Evolutionary conservation across 345 rosid species (phyloP).

Genomic region (Passiflora organensis): DNA sequence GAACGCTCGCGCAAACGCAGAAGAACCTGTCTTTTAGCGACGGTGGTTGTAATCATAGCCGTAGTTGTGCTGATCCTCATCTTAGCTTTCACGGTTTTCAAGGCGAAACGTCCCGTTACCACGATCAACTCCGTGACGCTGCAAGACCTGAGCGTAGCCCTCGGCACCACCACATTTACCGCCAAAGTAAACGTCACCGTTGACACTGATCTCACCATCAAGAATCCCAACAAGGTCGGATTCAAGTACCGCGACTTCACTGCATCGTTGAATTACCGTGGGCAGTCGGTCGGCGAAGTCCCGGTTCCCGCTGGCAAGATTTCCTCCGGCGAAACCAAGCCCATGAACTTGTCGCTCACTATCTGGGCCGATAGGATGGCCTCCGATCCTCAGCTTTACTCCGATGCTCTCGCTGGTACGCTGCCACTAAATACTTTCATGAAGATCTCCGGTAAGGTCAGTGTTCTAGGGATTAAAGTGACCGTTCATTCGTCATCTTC

Average conservation of each 20-base stretch:
- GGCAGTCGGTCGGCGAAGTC: constrained; percentile 48
- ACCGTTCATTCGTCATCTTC: constrained; percentile 40
- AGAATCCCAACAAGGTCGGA: constrained; percentile 68
- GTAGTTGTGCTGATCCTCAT: constrained; percentile 39
- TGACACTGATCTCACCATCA: constrained; percentile 42
- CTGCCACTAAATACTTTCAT: constrained; percentile 41
- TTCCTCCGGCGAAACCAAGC: constrained; percentile 32
- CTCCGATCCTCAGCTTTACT: constrained; percentile 24
- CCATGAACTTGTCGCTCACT: constrained; percentile 54
- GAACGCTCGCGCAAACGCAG: constrained; percentile 15
- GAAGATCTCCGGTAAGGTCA: constrained; percentile 57
- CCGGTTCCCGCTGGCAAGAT: constrained; percentile 59
- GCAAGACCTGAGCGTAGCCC: constrained; percentile 22
- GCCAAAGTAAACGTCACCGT: constrained; percentile 48
- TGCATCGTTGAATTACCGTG: constrained; percentile 55
- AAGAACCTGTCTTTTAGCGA: constrained; percentile 37
- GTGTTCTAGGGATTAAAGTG: constrained; percentile 36
- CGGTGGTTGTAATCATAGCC: constrained; percentile 16
- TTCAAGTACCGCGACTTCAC: constrained; percentile 42
- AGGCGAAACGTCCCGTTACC: constrained; percentile 49
- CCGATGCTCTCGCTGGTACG: constrained; percentile 35
- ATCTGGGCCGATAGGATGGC: constrained; percentile 63
- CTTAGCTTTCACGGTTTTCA: constrained; percentile 65
- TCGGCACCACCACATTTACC: constrained; percentile 20
- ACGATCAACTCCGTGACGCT: constrained; percentile 44